Conservation (phyloP, 768 basidiomycete species). For the Xanthoconium stramineum region DNA sequence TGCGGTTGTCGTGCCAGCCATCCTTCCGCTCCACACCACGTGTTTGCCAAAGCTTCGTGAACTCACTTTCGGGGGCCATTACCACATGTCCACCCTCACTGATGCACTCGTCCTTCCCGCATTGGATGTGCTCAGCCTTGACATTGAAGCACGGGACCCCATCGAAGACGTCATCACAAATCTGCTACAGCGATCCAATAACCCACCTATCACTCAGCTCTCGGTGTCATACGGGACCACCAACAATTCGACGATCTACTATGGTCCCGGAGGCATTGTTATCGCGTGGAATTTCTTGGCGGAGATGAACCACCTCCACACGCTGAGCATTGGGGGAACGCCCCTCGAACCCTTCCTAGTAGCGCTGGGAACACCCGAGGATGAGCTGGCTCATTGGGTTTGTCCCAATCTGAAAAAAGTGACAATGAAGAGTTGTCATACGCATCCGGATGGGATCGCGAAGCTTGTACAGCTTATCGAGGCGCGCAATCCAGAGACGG, state of each 20-base stretch:
- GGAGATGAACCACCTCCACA: conserved; percentile 56
- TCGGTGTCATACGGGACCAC: conserved; percentile 57
- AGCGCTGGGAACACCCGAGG: conserved; percentile 57
- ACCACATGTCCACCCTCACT: conserved; percentile 56
- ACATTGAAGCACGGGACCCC: conserved; percentile 73
- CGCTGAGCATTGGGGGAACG: conserved; percentile 61
- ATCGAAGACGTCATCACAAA: conserved; percentile 67
- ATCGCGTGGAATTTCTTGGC: conserved; percentile 66
- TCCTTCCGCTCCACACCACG: conserved; percentile 57
- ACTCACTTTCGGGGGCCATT: conserved; percentile 65
- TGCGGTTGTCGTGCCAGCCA: conserved; percentile 53
- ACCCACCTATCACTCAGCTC: conserved; percentile 56
- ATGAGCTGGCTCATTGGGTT: conserved; percentile 56
- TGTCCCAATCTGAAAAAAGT: conserved; percentile 62
- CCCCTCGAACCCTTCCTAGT: conserved; percentile 61
- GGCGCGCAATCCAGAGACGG: conserved; percentile 58
- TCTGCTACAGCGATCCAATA: conserved; percentile 57
- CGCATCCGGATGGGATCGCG: conserved; percentile 59
- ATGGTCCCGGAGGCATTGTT: conserved; percentile 54
- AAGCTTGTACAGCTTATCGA: conserved; percentile 74
- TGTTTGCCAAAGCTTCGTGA: conserved; percentile 53
- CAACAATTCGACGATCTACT: conserved; percentile 47
- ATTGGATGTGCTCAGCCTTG: conserved; percentile 58
- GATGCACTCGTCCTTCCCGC: conserved; percentile 59
- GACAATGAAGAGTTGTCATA: conserved; percentile 61